Evolutionary conservation across 371 early-diverging fungal genomes (phyloP).

Genomic region (Chytridiales sp.): DNA sequence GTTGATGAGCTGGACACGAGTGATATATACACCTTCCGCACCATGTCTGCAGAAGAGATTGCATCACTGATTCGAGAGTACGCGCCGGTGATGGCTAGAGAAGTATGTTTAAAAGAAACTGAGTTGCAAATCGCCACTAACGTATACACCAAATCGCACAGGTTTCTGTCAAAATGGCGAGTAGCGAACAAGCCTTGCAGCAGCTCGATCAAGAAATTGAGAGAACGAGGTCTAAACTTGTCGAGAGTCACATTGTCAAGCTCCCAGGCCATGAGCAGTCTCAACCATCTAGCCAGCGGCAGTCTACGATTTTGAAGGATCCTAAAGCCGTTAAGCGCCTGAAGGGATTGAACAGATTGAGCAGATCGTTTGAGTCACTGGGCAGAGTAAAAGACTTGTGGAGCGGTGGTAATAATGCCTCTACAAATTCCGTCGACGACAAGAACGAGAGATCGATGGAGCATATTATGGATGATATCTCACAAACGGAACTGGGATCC

Average conservation of each 20-base stretch:
- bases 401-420: too few species aligned
- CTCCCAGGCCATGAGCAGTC: conserved; percentile 35
- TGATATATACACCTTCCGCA: conserved; percentile 39
- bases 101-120: conserved; percentile 4
- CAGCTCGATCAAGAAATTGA: conserved; percentile 33
- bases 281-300: conserved; percentile 12
- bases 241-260: conserved; percentile 31
- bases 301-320: background rate
- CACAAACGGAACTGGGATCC: background rate
- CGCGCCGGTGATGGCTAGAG: conserved; percentile 24
- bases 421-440: too few species aligned
- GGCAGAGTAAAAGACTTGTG: too few species aligned
- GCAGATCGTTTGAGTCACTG: too few species aligned
- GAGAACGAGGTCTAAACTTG: conserved; percentile 19
- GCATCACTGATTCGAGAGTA: conserved; percentile 44
- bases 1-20: conserved; percentile 23
- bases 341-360: too few species aligned
- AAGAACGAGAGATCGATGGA: too few species aligned
- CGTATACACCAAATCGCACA: too few species aligned
- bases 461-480: too few species aligned
- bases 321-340: too few species aligned
- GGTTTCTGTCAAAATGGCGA: too few species aligned
- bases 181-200: too few species aligned
- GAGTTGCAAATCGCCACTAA: too few species aligned
- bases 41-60: conserved; percentile 43